Evolutionary conservation across 108 stramenopile genomes (phyloP).

Genomic region (Cyclotella choctawhatcheeana): DNA sequence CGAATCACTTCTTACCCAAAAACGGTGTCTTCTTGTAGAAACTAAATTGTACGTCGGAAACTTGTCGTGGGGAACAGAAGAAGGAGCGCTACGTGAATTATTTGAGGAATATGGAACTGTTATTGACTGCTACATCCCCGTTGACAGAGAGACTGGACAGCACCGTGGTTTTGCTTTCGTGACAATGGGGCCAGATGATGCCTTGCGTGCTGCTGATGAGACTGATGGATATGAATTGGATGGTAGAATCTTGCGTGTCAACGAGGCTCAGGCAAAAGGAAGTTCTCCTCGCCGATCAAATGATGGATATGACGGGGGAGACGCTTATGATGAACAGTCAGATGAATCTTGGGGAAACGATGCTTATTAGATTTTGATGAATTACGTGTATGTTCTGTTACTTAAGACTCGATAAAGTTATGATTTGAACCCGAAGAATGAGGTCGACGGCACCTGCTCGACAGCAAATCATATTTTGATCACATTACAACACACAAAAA

Average conservation of each 20-base stretch:
- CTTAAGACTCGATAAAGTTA: too few species aligned
- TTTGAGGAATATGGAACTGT: slow-evolving; percentile 90
- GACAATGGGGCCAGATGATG: slow-evolving; percentile 86
- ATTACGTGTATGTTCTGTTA: neutral
- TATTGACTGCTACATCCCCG: slow-evolving; percentile 84
- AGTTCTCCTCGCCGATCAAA: slow-evolving; percentile 37
- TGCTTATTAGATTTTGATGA: slow-evolving; percentile 22
- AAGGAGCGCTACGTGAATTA: slow-evolving; percentile 71
- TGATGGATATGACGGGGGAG: slow-evolving; percentile 40
- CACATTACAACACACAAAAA: too few species aligned
- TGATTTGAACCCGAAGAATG: too few species aligned
- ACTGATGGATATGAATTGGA: slow-evolving; percentile 86
- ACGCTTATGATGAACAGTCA: slow-evolving; percentile 29
- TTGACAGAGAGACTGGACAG: slow-evolving; percentile 82
- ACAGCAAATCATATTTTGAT: too few species aligned
- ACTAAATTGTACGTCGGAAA: slow-evolving; percentile 92
- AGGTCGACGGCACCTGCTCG: too few species aligned
- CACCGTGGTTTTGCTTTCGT: slow-evolving; percentile 92
- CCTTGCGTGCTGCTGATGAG: slow-evolving; percentile 76
- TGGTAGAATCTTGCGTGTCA: slow-evolving; percentile 86
- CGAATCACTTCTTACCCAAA: slow-evolving; percentile 63
- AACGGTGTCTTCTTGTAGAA: slow-evolving; percentile 37
- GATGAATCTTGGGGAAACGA: slow-evolving; percentile 49
- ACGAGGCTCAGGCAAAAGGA: slow-evolving; percentile 87
- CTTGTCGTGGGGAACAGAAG: slow-evolving; percentile 86